phyloP scores from a whole-genome alignment of 2,329 filamentous ascomycete genomes.

The Clonostachys sp. region DNA sequence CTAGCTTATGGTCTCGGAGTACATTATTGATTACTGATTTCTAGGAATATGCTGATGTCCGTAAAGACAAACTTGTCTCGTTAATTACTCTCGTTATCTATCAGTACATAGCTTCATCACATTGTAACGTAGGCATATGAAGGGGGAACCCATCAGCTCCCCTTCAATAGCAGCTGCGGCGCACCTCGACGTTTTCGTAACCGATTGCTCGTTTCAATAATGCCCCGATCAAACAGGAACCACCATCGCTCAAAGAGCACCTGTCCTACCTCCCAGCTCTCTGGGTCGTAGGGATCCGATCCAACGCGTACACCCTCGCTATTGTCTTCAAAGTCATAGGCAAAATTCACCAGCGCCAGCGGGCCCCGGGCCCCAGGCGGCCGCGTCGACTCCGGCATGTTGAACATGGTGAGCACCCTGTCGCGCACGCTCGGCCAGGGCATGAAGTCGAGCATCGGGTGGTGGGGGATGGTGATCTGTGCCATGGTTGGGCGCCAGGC shows the following conservation, averaged over 20 bases:
- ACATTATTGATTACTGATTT: no score
- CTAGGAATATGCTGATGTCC: no score
- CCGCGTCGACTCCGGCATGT: constrained; percentile 39
- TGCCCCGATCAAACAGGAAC: constrained; percentile 50
- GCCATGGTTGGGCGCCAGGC: constrained; percentile 45
- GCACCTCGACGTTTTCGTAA: constrained; percentile 42
- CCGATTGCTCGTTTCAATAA: constrained; percentile 49
- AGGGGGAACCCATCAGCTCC: neutral
- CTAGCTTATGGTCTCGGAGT: no score
- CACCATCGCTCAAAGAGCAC: constrained; percentile 56
- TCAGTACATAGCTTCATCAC: no score
- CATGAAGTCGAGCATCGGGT: constrained; percentile 52
- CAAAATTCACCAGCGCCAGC: constrained; percentile 43
- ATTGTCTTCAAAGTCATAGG: constrained; percentile 52
- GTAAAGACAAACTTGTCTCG: no score
- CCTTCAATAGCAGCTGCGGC: constrained; percentile 11
- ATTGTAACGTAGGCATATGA: no score
- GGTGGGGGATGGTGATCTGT: constrained; percentile 46
- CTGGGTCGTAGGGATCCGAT: constrained; percentile 39
- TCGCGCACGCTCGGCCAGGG: constrained; percentile 53
- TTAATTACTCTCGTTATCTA: no score
- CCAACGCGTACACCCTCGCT: constrained; percentile 48
- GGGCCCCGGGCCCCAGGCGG: constrained; percentile 39
- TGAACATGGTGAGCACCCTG: constrained; percentile 45
- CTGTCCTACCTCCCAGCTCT: constrained; percentile 54